Conservation (phyloP, 2,329 filamentous ascomycete species). For the Diaporthe australafricana region DNA sequence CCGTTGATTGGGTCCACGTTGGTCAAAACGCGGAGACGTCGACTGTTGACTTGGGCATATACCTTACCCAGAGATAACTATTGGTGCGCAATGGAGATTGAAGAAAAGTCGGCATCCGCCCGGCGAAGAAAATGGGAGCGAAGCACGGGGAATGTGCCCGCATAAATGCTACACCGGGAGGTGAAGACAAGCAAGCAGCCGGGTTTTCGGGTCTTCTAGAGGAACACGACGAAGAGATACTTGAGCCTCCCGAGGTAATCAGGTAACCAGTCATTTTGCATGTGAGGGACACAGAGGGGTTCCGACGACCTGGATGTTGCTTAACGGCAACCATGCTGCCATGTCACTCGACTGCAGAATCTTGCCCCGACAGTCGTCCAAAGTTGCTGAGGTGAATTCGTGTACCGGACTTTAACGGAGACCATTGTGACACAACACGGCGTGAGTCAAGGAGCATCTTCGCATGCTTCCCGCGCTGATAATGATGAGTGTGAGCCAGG, state of each 20-base stretch:
- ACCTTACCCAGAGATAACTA: background rate
- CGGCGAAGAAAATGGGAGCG: background rate
- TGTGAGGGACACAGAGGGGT: slow-evolving; percentile 2
- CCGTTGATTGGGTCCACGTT: slow-evolving; percentile 26
- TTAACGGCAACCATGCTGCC: slow-evolving; percentile 1
- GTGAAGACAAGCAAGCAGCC: background rate
- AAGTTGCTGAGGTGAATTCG: background rate
- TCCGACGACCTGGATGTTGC: slow-evolving; percentile 14
- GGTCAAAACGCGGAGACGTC: slow-evolving; percentile 16
- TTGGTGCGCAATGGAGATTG: slow-evolving; percentile 2
- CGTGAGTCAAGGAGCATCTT: too few relatives aligned
- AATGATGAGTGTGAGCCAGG: background rate
- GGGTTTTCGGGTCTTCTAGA: background rate
- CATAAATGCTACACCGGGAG: background rate
- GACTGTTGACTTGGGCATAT: background rate
- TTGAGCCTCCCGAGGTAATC: background rate
- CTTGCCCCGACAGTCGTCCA: background rate
- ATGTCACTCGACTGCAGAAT: background rate
- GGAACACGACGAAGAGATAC: background rate
- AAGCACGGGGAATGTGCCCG: background rate
- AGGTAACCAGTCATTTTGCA: background rate
- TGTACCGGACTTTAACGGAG: background rate
- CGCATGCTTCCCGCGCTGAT: background rate
- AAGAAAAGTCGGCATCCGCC: background rate
- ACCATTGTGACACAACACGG: background rate